These are phyloP conservation scores for Corymbia citriodora DNA, from an alignment of 441 rosid genomes.

Conservation along the genomic window DNA sequence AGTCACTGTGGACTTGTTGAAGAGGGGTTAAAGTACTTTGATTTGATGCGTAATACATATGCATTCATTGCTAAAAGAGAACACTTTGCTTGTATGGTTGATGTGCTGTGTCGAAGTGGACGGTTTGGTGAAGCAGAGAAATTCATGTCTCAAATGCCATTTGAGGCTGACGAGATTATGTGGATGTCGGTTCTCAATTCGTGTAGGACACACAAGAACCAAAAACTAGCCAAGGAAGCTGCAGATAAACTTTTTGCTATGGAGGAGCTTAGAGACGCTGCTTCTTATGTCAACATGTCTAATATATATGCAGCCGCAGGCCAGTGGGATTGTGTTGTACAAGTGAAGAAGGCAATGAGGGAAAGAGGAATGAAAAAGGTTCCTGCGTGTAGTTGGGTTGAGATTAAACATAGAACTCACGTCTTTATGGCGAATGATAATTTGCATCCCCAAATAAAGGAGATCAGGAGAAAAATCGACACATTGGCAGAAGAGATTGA, in stretches of 20 bases:
- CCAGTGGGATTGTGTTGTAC: slow-evolving; percentile 56
- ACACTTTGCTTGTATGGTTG: slow-evolving; percentile 71
- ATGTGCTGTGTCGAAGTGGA: slow-evolving; percentile 62
- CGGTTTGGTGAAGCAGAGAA: slow-evolving; percentile 57
- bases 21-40: slow-evolving; percentile 51
- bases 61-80: slow-evolving; percentile 48
- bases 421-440: slow-evolving; percentile 58
- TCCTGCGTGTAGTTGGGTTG: slow-evolving; percentile 81
- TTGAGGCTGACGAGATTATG: slow-evolving; percentile 68
- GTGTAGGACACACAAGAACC: slow-evolving; percentile 78
- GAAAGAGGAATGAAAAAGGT: slow-evolving; percentile 67
- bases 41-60: slow-evolving; percentile 37
- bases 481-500: slow-evolving; percentile 41
- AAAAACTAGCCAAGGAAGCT: slow-evolving; percentile 55
- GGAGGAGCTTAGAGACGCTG: slow-evolving; percentile 70
- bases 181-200: slow-evolving; percentile 86
- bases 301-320: slow-evolving; percentile 70
- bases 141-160: slow-evolving; percentile 60
- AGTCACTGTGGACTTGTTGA: slow-evolving; percentile 74
- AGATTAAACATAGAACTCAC: slow-evolving; percentile 51
- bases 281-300: slow-evolving; percentile 71
- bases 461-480: slow-evolving; percentile 48
- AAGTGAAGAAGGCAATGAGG: slow-evolving; percentile 73
- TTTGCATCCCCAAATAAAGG: slow-evolving; percentile 43
- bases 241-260: slow-evolving; percentile 55